Percentiles rank a stretch among this genome's conserved stretches.
Evolutionary conservation across 495 filamentous ascomycete genomes (phyloP).

Genomic region (Aspergillus bertholletiae): DNA sequence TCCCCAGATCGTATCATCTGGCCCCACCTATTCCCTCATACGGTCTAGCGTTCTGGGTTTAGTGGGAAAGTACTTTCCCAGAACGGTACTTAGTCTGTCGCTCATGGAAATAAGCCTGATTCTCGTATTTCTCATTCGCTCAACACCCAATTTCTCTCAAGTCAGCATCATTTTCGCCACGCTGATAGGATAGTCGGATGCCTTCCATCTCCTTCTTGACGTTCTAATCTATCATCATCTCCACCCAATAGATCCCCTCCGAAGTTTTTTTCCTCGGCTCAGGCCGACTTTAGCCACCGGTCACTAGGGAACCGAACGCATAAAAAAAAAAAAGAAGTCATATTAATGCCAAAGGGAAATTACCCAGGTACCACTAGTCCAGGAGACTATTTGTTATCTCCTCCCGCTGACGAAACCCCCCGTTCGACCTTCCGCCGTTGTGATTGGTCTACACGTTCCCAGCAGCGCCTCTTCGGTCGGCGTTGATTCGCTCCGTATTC

Average conservation of each 20-base stretch:
- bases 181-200: constrained; percentile 20
- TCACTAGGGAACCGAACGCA: background rate
- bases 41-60: constrained; percentile 23
- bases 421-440: constrained; percentile 17
- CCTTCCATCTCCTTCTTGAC: background rate
- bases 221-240: background rate
- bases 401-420: constrained; percentile 5
- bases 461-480: background rate
- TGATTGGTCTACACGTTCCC: constrained; percentile 7
- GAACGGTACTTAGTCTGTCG: constrained; percentile 15
- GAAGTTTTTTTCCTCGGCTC: background rate
- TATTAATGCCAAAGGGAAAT: too few relatives aligned
- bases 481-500: too few relatives aligned
- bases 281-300: background rate
- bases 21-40: constrained; percentile 32
- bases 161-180: constrained; percentile 26
- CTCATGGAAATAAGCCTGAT: constrained; percentile 30
- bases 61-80: constrained; percentile 27
- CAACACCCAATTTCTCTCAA: background rate
- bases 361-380: background rate
- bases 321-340: too few relatives aligned
- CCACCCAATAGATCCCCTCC: background rate
- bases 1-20: constrained; percentile 32
- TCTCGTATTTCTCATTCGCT: constrained; percentile 23
- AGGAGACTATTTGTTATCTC: constrained; percentile 15